Evolutionary conservation across 345 rosid species (phyloP).

Genomic region (Salix dunnii): DNA sequence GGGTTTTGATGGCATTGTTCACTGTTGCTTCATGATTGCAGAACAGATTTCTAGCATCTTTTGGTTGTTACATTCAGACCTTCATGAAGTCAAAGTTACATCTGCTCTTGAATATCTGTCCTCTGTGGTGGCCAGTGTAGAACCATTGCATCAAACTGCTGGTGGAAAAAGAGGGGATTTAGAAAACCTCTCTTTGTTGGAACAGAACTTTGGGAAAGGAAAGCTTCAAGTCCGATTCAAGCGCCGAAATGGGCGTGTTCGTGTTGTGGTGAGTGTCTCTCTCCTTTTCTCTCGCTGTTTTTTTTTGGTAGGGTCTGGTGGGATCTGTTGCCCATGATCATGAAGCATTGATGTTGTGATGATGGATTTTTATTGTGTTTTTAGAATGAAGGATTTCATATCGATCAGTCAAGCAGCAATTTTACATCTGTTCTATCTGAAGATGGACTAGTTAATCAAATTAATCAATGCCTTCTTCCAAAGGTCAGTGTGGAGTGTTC

Average conservation of each 20-base stretch:
- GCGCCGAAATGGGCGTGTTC: conserved; percentile 83
- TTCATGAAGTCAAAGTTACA: conserved; percentile 56
- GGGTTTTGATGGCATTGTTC: neutral
- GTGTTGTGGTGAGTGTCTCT: conserved; percentile 49
- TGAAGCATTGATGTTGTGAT: conserved; percentile 9
- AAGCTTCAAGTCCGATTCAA: conserved; percentile 66
- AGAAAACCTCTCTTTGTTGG: conserved; percentile 42
- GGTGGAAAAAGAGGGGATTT: conserved; percentile 43
- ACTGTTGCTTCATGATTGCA: conserved; percentile 32
- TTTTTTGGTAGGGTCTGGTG: neutral
- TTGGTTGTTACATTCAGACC: conserved; percentile 78
- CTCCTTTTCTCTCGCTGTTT: neutral
- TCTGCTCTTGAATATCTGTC: conserved; percentile 72
- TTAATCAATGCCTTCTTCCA: conserved; percentile 58
- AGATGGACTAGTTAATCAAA: conserved; percentile 41
- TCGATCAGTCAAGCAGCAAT: conserved; percentile 51
- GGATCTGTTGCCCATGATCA: neutral
- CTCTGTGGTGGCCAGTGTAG: conserved; percentile 61
- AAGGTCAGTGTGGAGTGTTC: conserved; percentile 41
- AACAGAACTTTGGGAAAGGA: conserved; percentile 54
- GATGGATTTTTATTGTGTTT: conserved; percentile 13
- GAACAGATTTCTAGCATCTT: conserved; percentile 60
- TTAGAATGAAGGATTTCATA: conserved; percentile 65
- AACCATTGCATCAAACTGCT: conserved; percentile 43
- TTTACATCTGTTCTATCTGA: conserved; percentile 56